Conservation (phyloP, 2,329 filamentous ascomycete genomes). For the Zymoseptoria brevis region DNA sequence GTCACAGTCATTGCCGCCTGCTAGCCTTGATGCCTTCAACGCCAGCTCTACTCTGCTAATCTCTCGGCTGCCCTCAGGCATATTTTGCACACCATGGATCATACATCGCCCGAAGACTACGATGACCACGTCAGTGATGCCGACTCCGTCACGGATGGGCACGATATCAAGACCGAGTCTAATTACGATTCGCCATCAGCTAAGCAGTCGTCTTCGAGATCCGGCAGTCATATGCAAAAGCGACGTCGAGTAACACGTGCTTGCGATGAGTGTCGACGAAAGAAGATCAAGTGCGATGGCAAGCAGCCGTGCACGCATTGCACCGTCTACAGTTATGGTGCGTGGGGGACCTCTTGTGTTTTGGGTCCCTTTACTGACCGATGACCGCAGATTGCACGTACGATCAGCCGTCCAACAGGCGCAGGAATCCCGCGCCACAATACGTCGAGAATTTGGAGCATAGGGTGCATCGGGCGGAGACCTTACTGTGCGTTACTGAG, state of each 20-base stretch:
- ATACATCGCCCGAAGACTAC: conserved; percentile 26
- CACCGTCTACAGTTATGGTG: conserved; percentile 97
- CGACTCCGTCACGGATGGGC: conserved; percentile 24
- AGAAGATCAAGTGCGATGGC: conserved; percentile 50
- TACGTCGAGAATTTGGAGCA: conserved; percentile 86
- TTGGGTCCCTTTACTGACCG: not conserved
- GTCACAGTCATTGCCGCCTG: not conserved
- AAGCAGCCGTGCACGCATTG: conserved; percentile 69
- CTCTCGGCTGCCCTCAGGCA: not conserved
- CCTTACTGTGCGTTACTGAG: conserved; percentile 48
- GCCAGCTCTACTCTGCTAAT: not conserved
- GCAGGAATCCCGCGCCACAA: conserved; percentile 83
- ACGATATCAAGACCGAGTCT: conserved; percentile 25
- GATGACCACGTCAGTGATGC: conserved; percentile 26
- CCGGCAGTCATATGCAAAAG: conserved; percentile 42
- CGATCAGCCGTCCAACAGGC: conserved; percentile 85
- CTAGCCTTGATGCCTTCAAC: not conserved
- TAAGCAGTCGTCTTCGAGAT: conserved; percentile 14
- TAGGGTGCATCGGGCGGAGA: conserved; percentile 74
- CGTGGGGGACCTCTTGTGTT: conserved; percentile 20
- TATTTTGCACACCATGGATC: conserved; percentile 18
- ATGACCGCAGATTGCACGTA: conserved; percentile 71
- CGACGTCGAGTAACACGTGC: conserved; percentile 79
- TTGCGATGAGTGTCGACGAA: conserved; percentile 77
- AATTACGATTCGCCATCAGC: conserved; percentile 19